These are phyloP conservation scores for Malassezia cuniculi DNA, from an alignment of 1,284 basidiomycete genomes.

Conservation along the genomic window DNA sequence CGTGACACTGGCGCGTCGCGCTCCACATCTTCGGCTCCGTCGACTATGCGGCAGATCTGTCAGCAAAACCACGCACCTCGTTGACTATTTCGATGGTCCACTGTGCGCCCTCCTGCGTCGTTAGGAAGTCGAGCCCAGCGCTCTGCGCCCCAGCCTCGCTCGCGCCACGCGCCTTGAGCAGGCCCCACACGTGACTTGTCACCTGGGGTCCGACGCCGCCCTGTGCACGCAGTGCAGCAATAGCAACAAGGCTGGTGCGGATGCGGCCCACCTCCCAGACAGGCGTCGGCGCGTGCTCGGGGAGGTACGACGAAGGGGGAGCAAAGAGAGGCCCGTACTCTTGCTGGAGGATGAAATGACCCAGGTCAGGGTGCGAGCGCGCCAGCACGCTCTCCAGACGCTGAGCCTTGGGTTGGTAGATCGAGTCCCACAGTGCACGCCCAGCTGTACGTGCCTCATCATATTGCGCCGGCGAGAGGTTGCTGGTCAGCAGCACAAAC, in stretches of 20 bases:
- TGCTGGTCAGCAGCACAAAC: conserved; percentile 13
- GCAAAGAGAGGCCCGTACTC: conserved; percentile 75
- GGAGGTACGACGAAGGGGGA: conserved; percentile 51
- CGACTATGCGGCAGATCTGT: conserved; percentile 26
- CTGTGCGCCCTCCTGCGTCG: conserved; percentile 73
- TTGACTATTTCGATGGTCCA: conserved; percentile 85
- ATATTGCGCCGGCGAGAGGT: conserved; percentile 20
- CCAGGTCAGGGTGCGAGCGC: conserved; percentile 56
- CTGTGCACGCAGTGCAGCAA: conserved; percentile 75
- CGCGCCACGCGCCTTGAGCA: conserved; percentile 58
- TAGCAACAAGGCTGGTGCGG: conserved; percentile 73
- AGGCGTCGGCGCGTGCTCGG: conserved; percentile 32
- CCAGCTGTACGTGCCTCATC: conserved; percentile 26
- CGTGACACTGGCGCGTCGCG: not conserved
- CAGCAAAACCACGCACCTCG: conserved; percentile 20
- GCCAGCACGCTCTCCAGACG: conserved; percentile 80
- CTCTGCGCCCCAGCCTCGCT: conserved; percentile 46
- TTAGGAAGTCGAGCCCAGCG: conserved; percentile 63
- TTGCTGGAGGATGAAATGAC: conserved; percentile 74
- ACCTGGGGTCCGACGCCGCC: conserved; percentile 80
- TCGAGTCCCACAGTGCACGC: conserved; percentile 59
- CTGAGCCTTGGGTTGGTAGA: conserved; percentile 76
- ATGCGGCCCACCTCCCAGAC: conserved; percentile 63
- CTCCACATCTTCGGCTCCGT: conserved; percentile 24
- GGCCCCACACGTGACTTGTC: conserved; percentile 78